phyloP scores from a whole-genome alignment of 106 monocot species.

The Acorus gramineus region DNA sequence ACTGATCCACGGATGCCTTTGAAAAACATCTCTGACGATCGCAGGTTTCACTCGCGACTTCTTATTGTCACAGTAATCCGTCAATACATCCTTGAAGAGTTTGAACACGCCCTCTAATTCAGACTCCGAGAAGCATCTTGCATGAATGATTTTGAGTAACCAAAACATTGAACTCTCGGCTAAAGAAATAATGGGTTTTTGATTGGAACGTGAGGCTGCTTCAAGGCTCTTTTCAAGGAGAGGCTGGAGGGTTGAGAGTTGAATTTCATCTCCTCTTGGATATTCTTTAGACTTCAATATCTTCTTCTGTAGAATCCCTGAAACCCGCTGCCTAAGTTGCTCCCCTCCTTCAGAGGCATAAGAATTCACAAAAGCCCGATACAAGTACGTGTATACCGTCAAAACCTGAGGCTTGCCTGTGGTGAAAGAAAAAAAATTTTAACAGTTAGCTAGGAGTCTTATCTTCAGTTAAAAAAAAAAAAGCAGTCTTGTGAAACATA shows the following conservation, averaged over 20 bases:
- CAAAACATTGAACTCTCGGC: conserved; percentile 71
- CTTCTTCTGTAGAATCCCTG: conserved; percentile 81
- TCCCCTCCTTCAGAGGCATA: conserved; percentile 37
- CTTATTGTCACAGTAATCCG: conserved; percentile 62
- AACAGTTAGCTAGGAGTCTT: neutral
- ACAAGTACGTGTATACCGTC: conserved; percentile 47
- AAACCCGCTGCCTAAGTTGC: conserved; percentile 65
- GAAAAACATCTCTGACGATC: conserved; percentile 70
- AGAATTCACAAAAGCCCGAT: conserved; percentile 60
- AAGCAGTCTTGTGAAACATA: neutral
- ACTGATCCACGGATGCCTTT: conserved; percentile 60
- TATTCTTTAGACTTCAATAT: conserved; percentile 80
- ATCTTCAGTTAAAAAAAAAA: neutral
- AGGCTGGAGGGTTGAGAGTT: conserved; percentile 30
- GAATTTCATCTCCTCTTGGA: conserved; percentile 51
- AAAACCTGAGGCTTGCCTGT: conserved; percentile 74
- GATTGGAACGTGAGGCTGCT: conserved; percentile 56
- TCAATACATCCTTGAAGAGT: conserved; percentile 26
- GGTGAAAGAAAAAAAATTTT: neutral
- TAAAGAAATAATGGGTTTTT: conserved; percentile 40
- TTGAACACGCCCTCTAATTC: conserved; percentile 39
- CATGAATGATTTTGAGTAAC: conserved; percentile 67
- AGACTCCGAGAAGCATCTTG: conserved; percentile 33
- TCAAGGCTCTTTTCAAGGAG: conserved; percentile 64
- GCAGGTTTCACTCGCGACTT: conserved; percentile 63